Evolutionary conservation across 1,284 basidiomycete genomes (phyloP), one percentile per base, ranked within the genome.

Genomic region (Xerocomus alliaceus): DNA sequence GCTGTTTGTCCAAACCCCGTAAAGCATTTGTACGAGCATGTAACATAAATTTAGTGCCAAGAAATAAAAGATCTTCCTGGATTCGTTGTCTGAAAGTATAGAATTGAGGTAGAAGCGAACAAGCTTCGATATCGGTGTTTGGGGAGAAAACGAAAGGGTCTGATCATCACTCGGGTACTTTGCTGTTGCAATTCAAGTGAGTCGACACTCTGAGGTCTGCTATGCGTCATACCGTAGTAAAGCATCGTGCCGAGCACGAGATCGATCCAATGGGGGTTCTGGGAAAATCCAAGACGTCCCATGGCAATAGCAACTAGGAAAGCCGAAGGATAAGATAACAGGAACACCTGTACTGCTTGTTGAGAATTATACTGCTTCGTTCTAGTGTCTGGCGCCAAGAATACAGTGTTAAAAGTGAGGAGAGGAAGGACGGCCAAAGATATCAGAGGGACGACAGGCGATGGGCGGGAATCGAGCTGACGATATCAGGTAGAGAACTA

Each of bases 1-100:
- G 70, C 93, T 95, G 75, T 99, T 99, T 28, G 97, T 99, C 91
- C 95, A 97, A 28, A 99, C 90, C 9, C 97, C 97, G 74, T 97
- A 98, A 58, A 93, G 77, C 91, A 97, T 93, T 77, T 97, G 94
- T 17, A 97, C 88, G 35, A 93, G 84, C 97, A 99, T 99, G 78
- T 95, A 99, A 63, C 87, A 91, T 76, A 99, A 82, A 75, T 99
- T 99, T 57, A 99, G 82, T 76, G 96, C 85, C 55, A 99, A 83
- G 79, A 99, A 99, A 75, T 96, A 97, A 77, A 97, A 98, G 64
- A 99, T 99, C 78, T 93, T 94, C 67, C 95, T 85, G 24, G 94
- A 97, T 73, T 98, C 95, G 4, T 90, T 88, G 67, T 96, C 96
- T 37, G 90, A 89, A 32, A 98, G 82, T 63, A 99, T 95, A 12